Evolutionary conservation across 2,329 filamentous ascomycete species (phyloP), one percentile per base, ranked within the genome.

Genomic region (Xylariaceae sp.): DNA sequence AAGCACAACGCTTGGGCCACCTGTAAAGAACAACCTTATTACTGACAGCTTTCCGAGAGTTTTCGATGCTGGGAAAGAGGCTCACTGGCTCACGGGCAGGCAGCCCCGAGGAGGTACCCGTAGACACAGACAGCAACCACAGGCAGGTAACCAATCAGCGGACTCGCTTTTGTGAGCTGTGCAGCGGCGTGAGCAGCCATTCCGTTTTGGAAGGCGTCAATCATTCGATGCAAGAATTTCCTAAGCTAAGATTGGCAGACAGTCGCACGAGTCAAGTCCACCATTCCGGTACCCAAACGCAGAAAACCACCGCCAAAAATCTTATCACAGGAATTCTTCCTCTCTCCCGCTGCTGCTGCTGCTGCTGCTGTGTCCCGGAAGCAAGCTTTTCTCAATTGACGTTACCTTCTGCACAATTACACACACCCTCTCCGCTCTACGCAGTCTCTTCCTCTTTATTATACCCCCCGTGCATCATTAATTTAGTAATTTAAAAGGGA

Each of bases 371-470:
- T 37, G 3, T 37, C 32, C 14, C 32, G 32, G 32, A 16, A 37
- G 32, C 32, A 37, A 37, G 14, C 5, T 7, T 10, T 37, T 37
- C 32, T 37, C 12, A 37, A 37, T 49, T 54, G 53, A 54, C 58
- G 21, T 48, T 32, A 19, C 32, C 46, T 20, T 40, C 37, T 18
- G 40, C 41, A 41, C 7, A 20, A 44, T 40, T 41, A 44, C 43
- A 29, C 3, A 29, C 51, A 44, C 48, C 52, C 50, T 7, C 45
- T 57, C 54, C 41, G 46, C 42, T 56, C 55, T 50, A 50, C 50
- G 29, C 43, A 45, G 23, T 40, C 41, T 40, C 16, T 48, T 40
- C 19, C 14, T 40, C 32, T 21, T 23, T 37, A n/a, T 47, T 40
- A 10, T 20, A 20, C 10, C 51, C 40, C 14, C 43, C 32, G 40